These are phyloP conservation scores for Primulina huaijiensis DNA, from an alignment of 257 asterid species.

Conservation along the genomic window DNA sequence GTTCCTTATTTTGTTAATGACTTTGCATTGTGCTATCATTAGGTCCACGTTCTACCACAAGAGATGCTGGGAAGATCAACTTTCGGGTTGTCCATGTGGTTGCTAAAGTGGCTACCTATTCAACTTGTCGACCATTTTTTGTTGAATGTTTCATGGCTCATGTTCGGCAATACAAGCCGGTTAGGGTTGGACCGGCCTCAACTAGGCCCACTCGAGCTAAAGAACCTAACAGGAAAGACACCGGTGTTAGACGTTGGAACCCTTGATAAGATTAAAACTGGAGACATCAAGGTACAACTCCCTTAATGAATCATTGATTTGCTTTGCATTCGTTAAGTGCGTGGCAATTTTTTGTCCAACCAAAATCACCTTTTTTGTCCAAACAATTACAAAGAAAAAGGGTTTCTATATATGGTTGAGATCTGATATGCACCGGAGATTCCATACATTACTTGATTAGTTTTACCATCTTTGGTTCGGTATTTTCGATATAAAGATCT, in stretches of 20 bases:
- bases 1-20: constrained; percentile 8
- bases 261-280: constrained; percentile 65
- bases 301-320: constrained; percentile 29
- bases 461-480: constrained; percentile 13
- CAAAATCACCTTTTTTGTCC: constrained; percentile 34
- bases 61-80: constrained; percentile 78
- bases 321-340: constrained; percentile 22
- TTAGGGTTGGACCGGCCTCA: constrained; percentile 58
- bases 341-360: constrained; percentile 23
- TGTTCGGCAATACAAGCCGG: constrained; percentile 57
- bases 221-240: constrained; percentile 58
- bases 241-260: constrained; percentile 74
- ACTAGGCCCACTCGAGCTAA: constrained; percentile 62
- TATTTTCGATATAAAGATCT: constrained; percentile 17
- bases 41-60: constrained; percentile 82
- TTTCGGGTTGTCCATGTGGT: constrained; percentile 69
- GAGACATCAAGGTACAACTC: constrained; percentile 37
- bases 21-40: constrained; percentile 10
- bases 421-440: neutral
- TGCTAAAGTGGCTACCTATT: constrained; percentile 71
- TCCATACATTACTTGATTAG: neutral
- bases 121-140: constrained; percentile 61
- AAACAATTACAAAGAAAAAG: constrained; percentile 30
- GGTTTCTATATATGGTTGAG: constrained; percentile 20
- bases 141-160: constrained; percentile 41